Base-by-base conservation (phyloP, 2,329 filamentous ascomycete genomes). In the Curvularia hawaiiensis region DNA sequence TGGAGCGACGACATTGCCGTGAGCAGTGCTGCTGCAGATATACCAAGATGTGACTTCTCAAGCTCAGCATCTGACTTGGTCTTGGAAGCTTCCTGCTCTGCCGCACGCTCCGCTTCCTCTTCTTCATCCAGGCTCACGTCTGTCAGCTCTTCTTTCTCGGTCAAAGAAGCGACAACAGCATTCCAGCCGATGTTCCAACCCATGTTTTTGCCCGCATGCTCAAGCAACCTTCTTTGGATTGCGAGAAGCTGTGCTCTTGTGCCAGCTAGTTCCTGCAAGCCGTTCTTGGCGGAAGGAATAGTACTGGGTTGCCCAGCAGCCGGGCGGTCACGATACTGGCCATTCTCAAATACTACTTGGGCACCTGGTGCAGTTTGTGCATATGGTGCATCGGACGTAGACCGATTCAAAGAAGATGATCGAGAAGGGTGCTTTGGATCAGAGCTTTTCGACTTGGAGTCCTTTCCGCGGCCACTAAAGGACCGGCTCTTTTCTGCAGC, bases 121-220 rank as follows among this genome's bases (percentile, higher is more conserved):
- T 64, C 56, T 10, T 54, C 45, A 43, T 78, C 66, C 3, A 80
- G 65, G 31, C 75, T 70, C 2, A 80, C 69, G 5, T 80, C 75
- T n/a, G 69, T 68, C 10, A 79, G 58, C 4, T 69, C 67, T 50
- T 72, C 64, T 28, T 64, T 62, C 20, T 67, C 63, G 35, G 60
- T 61, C 5, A 70, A 22, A 3, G 63, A 63, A 8, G 68, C 53
- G n/a, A 74, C 63, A 14, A 77, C 61, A 12, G 76, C 71, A 8
- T 82, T 80, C 92, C 91, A 96, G 0, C 89, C 91, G 61, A 91
- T 86, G 50, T 81, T 85, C 93, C 92, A 97, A 3, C 86, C 87
- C 22, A 86, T 81, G 57, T 85, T 85, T 68, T 85, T 86, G 2
- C 91, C 93, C 46, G 92, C 78, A 48, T 88, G 84, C 67, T 94